phyloP scores from a whole-genome alignment of 108 stramenopile species.

The Tribonema minus region DNA sequence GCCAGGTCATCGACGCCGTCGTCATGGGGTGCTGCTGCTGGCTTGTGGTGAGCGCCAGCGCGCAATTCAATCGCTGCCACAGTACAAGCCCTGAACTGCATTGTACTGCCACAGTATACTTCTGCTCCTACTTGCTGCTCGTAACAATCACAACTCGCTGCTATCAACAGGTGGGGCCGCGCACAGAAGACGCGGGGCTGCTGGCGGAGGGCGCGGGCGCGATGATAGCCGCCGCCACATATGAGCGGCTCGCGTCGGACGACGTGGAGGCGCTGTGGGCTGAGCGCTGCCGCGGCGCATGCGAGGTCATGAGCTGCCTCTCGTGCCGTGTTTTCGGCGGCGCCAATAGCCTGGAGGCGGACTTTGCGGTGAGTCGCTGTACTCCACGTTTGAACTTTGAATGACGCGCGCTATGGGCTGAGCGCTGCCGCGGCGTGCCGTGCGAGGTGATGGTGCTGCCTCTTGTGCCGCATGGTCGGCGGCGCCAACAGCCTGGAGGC shows the following conservation, averaged over 20 bases:
- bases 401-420: no score
- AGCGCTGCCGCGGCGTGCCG: constrained; percentile 5
- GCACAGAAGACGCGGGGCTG: neutral
- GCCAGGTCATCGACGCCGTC: constrained; percentile 16
- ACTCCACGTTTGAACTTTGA: no score
- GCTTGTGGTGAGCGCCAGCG: constrained; percentile 13
- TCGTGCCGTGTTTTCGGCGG: constrained; percentile 33
- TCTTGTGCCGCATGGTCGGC: constrained; percentile 22
- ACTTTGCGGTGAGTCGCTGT: no score
- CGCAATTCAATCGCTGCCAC: no score
- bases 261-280: neutral
- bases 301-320: neutral
- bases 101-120: no score
- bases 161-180: neutral
- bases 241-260: neutral
- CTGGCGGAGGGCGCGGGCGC: neutral
- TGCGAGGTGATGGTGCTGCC: neutral
- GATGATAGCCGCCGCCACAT: neutral
- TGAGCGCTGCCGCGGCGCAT: constrained; percentile 8
- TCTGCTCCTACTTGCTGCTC: no score
- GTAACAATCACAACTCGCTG: no score
- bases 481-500: neutral
- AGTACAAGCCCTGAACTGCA: no score
- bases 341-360: neutral
- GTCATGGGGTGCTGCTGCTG: constrained; percentile 41